A percentile compares a stretch with the other conserved stretches of the same genome.
phyloP scores from a whole-genome alignment of 345 rosid species.

The Eucalyptus coolabah region DNA sequence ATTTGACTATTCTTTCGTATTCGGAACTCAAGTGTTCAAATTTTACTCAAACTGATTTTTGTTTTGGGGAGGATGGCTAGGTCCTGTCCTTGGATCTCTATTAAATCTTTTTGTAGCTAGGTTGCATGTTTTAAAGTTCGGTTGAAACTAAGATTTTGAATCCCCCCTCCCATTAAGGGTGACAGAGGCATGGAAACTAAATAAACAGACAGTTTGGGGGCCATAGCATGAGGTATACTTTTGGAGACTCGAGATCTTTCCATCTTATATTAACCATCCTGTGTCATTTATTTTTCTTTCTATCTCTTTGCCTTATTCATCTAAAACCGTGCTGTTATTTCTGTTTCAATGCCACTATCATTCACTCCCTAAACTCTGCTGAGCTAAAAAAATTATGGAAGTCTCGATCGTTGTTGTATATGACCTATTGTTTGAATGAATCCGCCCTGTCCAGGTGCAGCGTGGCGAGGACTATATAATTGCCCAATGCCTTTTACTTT shows the following conservation, averaged over 20 bases:
- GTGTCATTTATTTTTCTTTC: not conserved
- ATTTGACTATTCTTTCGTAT: conserved; percentile 15
- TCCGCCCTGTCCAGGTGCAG: not conserved
- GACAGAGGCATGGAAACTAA: not conserved
- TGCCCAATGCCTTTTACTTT: not conserved
- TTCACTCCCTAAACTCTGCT: not conserved
- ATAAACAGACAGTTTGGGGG: not conserved
- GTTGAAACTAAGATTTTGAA: not conserved
- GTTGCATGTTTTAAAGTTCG: not conserved
- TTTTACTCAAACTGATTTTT: not conserved
- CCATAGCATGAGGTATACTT: not conserved
- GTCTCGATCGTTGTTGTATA: not conserved
- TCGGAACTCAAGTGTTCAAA: not conserved
- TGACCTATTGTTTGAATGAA: not conserved
- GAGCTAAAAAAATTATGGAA: not conserved
- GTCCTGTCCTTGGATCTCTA: conserved; percentile 8
- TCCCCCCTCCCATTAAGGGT: not conserved
- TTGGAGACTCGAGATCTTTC: not conserved
- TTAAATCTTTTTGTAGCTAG: conserved; percentile 15
- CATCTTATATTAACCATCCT: not conserved
- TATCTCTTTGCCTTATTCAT: not conserved
- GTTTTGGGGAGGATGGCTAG: conserved; percentile 17
- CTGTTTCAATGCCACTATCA: not conserved
- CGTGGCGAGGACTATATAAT: not conserved
- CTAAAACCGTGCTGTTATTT: not conserved